Percentiles rank a stretch among this genome's conserved stretches.
Evolutionary conservation across 345 rosid genomes (phyloP).

Genomic region (Eucalyptus pumila): DNA sequence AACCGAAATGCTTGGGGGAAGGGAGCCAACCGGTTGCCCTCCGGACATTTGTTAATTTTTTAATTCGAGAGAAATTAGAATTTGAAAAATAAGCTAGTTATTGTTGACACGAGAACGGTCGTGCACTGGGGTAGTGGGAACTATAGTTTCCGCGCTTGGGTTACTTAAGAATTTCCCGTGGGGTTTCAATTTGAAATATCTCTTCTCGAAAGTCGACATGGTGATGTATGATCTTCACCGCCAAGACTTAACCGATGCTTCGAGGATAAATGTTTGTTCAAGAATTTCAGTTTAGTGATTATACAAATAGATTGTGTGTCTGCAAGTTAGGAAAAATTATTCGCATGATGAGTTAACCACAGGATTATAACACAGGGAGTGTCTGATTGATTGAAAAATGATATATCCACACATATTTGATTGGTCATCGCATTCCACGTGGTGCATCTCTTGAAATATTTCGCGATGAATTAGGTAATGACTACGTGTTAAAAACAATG

Average conservation of each 20-base stretch:
- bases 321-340: fast-evolving
- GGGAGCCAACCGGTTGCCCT: neutral
- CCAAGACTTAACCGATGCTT: neutral
- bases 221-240: neutral
- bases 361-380: neutral
- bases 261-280: neutral
- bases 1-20: neutral
- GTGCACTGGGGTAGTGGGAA: neutral
- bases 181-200: no score
- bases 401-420: neutral
- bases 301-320: neutral
- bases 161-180: neutral
- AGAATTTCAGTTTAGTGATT: neutral
- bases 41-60: neutral
- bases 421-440: neutral
- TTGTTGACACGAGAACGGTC: neutral
- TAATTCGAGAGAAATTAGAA: no score
- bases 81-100: neutral
- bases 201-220: neutral
- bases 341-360: fast-evolving
- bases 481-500: neutral
- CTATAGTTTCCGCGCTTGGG: neutral
- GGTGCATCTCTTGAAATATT: neutral
- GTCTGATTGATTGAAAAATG: neutral
- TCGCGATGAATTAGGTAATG: neutral